Evolutionary conservation across 2,329 filamentous ascomycete genomes (phyloP).

Genomic region (Amauroascus verrucosus): DNA sequence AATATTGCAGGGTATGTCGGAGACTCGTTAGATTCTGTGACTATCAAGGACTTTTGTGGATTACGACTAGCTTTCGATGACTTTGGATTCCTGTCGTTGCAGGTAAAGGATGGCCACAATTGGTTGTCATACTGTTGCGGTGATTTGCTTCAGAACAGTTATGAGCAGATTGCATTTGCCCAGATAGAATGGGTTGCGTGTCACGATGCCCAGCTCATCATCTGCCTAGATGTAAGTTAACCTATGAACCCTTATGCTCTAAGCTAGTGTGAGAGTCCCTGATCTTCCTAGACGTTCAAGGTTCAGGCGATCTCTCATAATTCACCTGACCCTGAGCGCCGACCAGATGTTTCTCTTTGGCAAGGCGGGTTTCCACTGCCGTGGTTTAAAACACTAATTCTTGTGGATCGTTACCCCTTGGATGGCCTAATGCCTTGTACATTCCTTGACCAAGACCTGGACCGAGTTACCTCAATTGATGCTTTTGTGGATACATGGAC

Average conservation of each 20-base stretch:
- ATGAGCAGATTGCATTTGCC: not conserved
- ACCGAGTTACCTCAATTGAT: not conserved
- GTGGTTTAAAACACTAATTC: not conserved
- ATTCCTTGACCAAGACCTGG: not conserved
- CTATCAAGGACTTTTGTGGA: not conserved
- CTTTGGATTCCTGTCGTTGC: not conserved
- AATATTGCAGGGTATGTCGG: not conserved
- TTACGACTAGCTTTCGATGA: constrained; percentile 1
- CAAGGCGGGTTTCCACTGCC: not conserved
- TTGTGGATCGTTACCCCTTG: not conserved
- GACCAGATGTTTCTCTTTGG: not conserved
- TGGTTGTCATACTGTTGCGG: not conserved
- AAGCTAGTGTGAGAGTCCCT: not conserved
- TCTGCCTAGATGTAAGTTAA: not conserved
- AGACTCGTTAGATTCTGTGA: not conserved
- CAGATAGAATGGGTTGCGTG: not conserved
- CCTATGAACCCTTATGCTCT: not conserved
- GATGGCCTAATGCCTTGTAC: not conserved
- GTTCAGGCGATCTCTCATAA: not conserved
- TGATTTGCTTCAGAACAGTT: not conserved
- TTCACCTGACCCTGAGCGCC: not conserved
- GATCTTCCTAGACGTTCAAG: constrained; percentile 2
- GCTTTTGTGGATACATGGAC: not conserved
- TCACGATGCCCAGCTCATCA: not conserved
- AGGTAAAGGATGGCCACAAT: not conserved